Evolutionary conservation across 164 flowering plant species (phyloP).

Genomic region (Liriodendron chinense): DNA sequence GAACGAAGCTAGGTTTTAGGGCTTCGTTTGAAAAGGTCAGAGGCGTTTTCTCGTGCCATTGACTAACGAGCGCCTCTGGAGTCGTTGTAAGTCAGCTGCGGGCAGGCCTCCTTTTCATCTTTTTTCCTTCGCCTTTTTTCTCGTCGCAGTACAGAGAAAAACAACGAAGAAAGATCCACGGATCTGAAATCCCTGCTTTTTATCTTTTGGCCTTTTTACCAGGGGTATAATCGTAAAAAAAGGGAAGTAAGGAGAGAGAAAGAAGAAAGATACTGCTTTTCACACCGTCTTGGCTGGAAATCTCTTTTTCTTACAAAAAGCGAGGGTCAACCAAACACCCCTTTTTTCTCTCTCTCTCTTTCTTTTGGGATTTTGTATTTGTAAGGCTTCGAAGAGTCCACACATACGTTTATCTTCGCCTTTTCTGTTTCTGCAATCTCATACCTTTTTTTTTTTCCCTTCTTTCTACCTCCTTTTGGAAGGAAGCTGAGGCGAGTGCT

Average conservation of each 20-base stretch:
- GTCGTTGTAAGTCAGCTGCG: constrained; percentile 12
- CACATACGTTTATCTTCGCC: constrained; percentile 45
- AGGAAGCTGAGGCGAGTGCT: not conserved
- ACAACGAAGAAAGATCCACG: constrained; percentile 1
- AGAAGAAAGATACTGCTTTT: not conserved
- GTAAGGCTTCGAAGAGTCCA: constrained; percentile 82
- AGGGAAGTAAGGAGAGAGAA: too few species aligned
- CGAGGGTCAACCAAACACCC: constrained; percentile 54
- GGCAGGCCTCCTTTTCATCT: not conserved
- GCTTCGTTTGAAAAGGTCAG: not conserved
- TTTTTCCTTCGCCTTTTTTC: not conserved
- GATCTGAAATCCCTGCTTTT: too few species aligned
- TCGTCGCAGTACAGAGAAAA: constrained; percentile 8
- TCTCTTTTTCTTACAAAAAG: not conserved
- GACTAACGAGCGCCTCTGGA: constrained; percentile 7
- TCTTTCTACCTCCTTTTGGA: constrained; percentile 2
- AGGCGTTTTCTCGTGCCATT: not conserved
- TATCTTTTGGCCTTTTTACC: not conserved
- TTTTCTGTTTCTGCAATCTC: constrained; percentile 22
- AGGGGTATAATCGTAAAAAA: not conserved
- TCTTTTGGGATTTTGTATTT: constrained; percentile 35
- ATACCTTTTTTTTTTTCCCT: constrained; percentile 14
- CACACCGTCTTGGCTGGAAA: not conserved
- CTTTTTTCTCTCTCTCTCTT: constrained; percentile 15
- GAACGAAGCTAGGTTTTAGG: not conserved